Percentiles rank a stretch among this genome's conserved stretches.
phyloP scores from a whole-genome alignment of 1,139 yeast genomes.

The Geotrichum cucujoidarum region DNA sequence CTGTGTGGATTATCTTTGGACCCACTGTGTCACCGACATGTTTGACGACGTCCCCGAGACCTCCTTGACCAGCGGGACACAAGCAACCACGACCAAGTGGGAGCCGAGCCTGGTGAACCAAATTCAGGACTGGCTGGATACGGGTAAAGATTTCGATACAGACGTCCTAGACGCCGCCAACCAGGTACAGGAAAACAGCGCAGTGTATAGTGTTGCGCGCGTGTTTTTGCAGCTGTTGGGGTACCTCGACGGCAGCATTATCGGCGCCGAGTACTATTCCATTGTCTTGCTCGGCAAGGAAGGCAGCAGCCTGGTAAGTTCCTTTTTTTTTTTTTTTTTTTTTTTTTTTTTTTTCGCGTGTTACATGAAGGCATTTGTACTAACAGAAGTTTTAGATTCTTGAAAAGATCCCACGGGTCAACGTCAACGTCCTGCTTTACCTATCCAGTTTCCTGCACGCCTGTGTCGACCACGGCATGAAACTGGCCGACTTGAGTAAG shows the following conservation, averaged over 20 bases:
- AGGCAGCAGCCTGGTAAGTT: constrained; percentile 18
- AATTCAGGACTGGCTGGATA: constrained; percentile 38
- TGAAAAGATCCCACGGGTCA: constrained; percentile 39
- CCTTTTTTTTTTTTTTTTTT: constrained; percentile 26
- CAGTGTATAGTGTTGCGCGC: constrained; percentile 34
- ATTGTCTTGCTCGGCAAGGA: constrained; percentile 15
- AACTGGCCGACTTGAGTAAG: constrained; percentile 17
- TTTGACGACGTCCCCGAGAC: constrained; percentile 19
- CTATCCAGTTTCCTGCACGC: constrained; percentile 37
- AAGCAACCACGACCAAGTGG: neutral
- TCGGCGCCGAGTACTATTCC: constrained; percentile 37
- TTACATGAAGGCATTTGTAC: too few species aligned
- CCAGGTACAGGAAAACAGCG: constrained; percentile 19
- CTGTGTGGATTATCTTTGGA: constrained; percentile 38
- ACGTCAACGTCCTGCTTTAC: constrained; percentile 42
- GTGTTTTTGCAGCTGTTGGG: constrained; percentile 35
- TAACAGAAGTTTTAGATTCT: constrained; percentile 28
- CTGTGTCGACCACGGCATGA: constrained; percentile 31
- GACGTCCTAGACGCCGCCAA: constrained; percentile 33
- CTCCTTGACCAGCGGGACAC: neutral
- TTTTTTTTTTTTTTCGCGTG: too few species aligned
- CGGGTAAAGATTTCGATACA: constrained; percentile 33
- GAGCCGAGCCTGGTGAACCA: constrained; percentile 28
- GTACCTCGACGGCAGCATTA: constrained; percentile 41
- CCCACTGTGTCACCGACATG: constrained; percentile 22